Percentiles rank a stretch among this genome's conserved stretches.
Conservation (phyloP, 2,329 filamentous ascomycete genomes). For the Lecanoromycetidae sp. region DNA sequence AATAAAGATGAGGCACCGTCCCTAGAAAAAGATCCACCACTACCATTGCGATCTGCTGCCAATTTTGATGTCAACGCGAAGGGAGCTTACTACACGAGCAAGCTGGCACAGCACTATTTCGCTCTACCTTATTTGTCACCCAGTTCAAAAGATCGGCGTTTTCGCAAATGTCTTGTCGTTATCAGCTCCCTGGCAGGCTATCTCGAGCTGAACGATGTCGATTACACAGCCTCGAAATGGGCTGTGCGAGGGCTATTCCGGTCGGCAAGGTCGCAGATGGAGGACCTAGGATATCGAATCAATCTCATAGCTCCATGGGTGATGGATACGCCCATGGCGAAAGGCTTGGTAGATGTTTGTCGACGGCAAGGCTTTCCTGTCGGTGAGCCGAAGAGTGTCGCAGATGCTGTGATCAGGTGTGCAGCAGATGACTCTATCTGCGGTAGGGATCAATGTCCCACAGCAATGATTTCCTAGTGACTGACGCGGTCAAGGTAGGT, state of each 20-base stretch:
- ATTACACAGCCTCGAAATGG: constrained; percentile 18
- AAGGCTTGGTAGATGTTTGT: background rate
- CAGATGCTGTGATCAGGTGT: constrained; percentile 7
- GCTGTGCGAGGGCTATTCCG: constrained; percentile 19
- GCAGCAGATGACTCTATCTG: constrained; percentile 5
- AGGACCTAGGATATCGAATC: constrained; percentile 4
- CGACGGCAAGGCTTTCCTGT: background rate
- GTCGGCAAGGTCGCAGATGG: constrained; percentile 8
- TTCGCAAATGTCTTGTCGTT: constrained; percentile 16
- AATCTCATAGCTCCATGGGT: constrained; percentile 15
- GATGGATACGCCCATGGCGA: constrained; percentile 13
- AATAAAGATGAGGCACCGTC: constrained; percentile 12
- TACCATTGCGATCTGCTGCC: constrained; percentile 9
- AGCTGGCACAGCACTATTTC: constrained; percentile 25
- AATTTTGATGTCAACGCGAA: constrained; percentile 22
- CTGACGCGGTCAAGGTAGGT: background rate
- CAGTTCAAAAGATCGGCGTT: background rate
- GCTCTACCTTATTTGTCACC: background rate
- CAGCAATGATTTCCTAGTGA: background rate
- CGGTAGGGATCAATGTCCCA: background rate
- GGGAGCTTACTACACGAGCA: constrained; percentile 22
- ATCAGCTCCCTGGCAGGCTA: constrained; percentile 18
- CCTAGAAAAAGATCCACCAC: constrained; percentile 12
- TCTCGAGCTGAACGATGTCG: constrained; percentile 12
- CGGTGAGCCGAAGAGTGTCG: constrained; percentile 3